Evolutionary conservation across 2,329 filamentous ascomycete genomes (phyloP).

Genomic region (Aureobasidium mangrovei): DNA sequence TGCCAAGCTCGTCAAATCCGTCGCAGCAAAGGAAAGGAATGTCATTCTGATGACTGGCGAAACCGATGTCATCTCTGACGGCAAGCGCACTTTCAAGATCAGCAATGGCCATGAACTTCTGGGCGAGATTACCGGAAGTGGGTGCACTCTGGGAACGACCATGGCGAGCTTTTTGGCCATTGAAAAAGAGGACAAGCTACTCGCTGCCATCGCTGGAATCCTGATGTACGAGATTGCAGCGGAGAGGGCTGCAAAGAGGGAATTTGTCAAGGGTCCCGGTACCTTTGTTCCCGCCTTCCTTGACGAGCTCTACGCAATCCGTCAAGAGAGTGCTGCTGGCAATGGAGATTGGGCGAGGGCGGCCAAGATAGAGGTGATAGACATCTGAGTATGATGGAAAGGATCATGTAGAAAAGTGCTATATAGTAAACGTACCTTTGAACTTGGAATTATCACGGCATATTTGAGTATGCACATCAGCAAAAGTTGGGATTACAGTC

Average conservation of each 20-base stretch:
- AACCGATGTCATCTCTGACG: constrained; percentile 71
- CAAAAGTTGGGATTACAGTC: no score
- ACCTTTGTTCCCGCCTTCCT: constrained; percentile 80
- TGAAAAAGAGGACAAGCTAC: constrained; percentile 54
- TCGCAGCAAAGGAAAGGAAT: constrained; percentile 61
- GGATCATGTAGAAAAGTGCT: no score
- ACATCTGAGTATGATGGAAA: constrained; percentile 20
- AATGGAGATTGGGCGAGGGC: constrained; percentile 45
- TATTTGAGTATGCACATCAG: no score
- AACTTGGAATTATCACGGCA: no score
- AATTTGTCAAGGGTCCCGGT: constrained; percentile 67
- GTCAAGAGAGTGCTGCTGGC: constrained; percentile 41
- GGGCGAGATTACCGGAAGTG: constrained; percentile 61
- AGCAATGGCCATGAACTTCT: constrained; percentile 69
- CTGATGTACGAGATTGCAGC: constrained; percentile 73
- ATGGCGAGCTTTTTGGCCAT: constrained; percentile 67
- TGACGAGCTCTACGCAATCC: constrained; percentile 53
- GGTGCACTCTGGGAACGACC: constrained; percentile 76
- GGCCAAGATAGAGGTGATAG: constrained; percentile 38
- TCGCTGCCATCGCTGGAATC: constrained; percentile 63
- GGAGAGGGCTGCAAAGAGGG: constrained; percentile 50
- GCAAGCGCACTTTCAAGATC: constrained; percentile 56
- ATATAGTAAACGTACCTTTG: no score
- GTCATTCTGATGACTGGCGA: constrained; percentile 76
- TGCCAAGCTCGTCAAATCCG: constrained; percentile 51